Conservation (phyloP, 768 basidiomycete species). For the Phylloporus rhodoxanthus region DNA sequence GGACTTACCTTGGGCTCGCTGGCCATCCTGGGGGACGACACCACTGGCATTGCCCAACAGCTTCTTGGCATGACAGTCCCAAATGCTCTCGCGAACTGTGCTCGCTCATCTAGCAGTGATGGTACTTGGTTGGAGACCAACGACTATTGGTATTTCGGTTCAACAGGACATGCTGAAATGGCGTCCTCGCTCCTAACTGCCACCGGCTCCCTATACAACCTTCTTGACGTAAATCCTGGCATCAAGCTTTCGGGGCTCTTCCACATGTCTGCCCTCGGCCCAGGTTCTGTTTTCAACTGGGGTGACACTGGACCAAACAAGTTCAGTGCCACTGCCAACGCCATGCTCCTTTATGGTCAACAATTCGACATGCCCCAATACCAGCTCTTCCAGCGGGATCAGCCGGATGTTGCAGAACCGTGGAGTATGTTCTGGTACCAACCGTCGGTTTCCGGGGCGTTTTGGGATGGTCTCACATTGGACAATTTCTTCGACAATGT, state of each 20-base stretch:
- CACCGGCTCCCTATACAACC: conserved; percentile 74
- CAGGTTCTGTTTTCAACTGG: conserved; percentile 77
- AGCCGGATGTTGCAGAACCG: conserved; percentile 72
- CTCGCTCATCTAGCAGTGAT: conserved; percentile 52
- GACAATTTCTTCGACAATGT: conserved; percentile 75
- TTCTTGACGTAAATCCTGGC: conserved; percentile 66
- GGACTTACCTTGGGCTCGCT: conserved; percentile 87
- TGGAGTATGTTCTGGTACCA: conserved; percentile 96
- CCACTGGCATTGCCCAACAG: conserved; percentile 60
- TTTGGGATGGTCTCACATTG: conserved; percentile 81
- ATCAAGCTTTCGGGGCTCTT: conserved; percentile 69
- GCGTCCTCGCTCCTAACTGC: conserved; percentile 74
- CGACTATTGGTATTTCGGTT: conserved; percentile 96
- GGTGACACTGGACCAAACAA: conserved; percentile 78
- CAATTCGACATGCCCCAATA: conserved; percentile 68
- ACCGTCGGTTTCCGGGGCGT: conserved; percentile 74
- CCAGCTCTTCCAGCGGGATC: conserved; percentile 88
- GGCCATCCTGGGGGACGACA: conserved; percentile 82
- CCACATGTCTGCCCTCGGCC: conserved; percentile 85
- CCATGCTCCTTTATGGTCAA: conserved; percentile 71
- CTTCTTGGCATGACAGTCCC: conserved; percentile 63
- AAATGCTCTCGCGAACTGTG: conserved; percentile 78
- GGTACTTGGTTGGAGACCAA: conserved; percentile 93
- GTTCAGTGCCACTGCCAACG: conserved; percentile 88
- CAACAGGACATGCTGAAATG: conserved; percentile 88